These are phyloP conservation scores for Litsea cubeba DNA, from an alignment of 164 flowering plant species.

Conservation along the genomic window DNA sequence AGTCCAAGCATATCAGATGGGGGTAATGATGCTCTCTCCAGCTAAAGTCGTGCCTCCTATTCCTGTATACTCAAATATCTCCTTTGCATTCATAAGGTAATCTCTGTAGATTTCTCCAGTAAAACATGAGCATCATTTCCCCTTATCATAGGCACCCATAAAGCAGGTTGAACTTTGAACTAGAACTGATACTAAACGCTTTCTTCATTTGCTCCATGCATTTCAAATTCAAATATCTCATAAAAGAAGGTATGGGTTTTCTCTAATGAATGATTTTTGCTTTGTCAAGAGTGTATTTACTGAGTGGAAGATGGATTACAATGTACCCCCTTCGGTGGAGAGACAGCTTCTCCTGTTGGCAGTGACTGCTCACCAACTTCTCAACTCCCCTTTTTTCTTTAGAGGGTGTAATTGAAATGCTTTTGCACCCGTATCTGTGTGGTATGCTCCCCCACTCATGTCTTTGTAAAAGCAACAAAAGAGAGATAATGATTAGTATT, in stretches of 20 bases:
- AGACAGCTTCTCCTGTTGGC: slow-evolving; percentile 40
- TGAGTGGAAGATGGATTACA: slow-evolving; percentile 4
- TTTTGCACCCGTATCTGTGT: neutral
- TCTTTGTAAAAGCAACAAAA: slow-evolving; percentile 2
- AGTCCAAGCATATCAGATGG: slow-evolving; percentile 17
- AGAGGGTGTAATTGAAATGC: neutral
- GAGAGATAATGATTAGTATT: slow-evolving; percentile 6
- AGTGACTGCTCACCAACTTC: slow-evolving; percentile 47
- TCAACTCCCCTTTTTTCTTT: neutral
- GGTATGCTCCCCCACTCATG: slow-evolving; percentile 7
- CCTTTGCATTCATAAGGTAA: slow-evolving; percentile 5
- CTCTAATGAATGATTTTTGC: neutral
- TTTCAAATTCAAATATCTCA: slow-evolving; percentile 1
- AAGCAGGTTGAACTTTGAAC: slow-evolving; percentile 9
- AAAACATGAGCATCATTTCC: slow-evolving; percentile 16
- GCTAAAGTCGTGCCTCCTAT: slow-evolving; percentile 7
- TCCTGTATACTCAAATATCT: slow-evolving; percentile 4
- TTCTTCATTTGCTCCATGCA: neutral
- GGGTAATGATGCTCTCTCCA: slow-evolving; percentile 7
- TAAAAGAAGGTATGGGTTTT: neutral
- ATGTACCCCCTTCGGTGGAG: slow-evolving; percentile 7
- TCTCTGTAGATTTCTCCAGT: slow-evolving; percentile 1
- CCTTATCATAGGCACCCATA: slow-evolving; percentile 21
- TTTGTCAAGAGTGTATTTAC: neutral
- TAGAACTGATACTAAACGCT: neutral